Evolutionary conservation across 352 stramenopile genomes (phyloP).

Genomic region (Phytophthora ramorum): DNA sequence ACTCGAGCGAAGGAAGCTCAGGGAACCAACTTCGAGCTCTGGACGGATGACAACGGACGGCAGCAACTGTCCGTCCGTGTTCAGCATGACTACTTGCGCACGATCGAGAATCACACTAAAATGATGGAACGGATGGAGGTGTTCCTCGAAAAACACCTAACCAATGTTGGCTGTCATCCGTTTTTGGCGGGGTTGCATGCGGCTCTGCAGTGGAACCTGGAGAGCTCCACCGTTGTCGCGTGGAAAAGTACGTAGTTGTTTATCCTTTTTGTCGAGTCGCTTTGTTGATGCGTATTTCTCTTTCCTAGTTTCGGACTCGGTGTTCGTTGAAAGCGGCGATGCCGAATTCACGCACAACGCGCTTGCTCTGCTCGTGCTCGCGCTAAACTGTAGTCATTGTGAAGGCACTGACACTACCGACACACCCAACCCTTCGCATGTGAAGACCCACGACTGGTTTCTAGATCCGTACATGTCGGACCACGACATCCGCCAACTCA

Average conservation of each 20-base stretch:
- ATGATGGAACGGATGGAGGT: slow-evolving; percentile 45
- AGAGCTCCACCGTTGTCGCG: slow-evolving; percentile 66
- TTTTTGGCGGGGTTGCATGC: slow-evolving; percentile 68
- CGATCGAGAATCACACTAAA: slow-evolving; percentile 38
- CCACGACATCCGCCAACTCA: slow-evolving; percentile 59
- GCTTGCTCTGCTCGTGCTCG: slow-evolving; percentile 57
- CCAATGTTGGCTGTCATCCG: slow-evolving; percentile 72
- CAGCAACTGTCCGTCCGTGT: slow-evolving; percentile 46
- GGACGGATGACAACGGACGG: slow-evolving; percentile 28
- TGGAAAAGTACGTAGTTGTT: slow-evolving; percentile 60
- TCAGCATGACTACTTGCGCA: slow-evolving; percentile 57
- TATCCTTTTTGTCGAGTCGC: neutral
- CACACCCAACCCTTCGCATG: neutral
- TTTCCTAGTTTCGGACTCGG: slow-evolving; percentile 67
- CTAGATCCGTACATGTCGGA: slow-evolving; percentile 83
- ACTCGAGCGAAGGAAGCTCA: slow-evolving; percentile 41
- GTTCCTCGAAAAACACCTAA: slow-evolving; percentile 55
- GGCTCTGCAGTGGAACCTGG: slow-evolving; percentile 66
- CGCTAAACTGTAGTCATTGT: slow-evolving; percentile 70
- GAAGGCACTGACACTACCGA: slow-evolving; percentile 17
- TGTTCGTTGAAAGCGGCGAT: slow-evolving; percentile 77
- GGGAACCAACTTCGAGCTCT: slow-evolving; percentile 62
- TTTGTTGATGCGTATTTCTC: slow-evolving; percentile 4
- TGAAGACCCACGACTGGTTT: slow-evolving; percentile 64
- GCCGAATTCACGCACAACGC: slow-evolving; percentile 57